These are phyloP conservation scores for Macrolepiota albuminosa DNA, from an alignment of 768 basidiomycete genomes.

Conservation along the genomic window DNA sequence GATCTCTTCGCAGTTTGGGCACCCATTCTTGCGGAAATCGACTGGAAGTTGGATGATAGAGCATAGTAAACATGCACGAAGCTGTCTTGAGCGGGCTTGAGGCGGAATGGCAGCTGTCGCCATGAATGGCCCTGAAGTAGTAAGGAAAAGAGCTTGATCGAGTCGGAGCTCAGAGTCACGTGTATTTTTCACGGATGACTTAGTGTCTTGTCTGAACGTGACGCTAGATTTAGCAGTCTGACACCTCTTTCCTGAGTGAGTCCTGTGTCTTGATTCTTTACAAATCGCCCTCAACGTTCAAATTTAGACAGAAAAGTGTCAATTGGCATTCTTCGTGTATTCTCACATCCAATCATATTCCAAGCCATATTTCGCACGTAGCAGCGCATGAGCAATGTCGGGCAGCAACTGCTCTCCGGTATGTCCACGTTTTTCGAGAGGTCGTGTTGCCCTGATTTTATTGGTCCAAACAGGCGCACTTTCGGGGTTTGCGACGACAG, in stretches of 20 bases:
- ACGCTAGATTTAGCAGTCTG: background rate
- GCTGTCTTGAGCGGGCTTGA: slow-evolving; percentile 62
- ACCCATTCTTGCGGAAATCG: slow-evolving; percentile 84
- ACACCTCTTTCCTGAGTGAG: background rate
- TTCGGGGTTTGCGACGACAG: slow-evolving; percentile 73
- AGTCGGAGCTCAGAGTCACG: background rate
- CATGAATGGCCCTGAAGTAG: background rate
- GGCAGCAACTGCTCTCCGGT: slow-evolving; percentile 65
- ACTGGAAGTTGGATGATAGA: slow-evolving; percentile 80
- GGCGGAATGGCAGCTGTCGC: slow-evolving; percentile 40
- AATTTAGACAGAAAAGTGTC: background rate
- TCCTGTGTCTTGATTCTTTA: background rate
- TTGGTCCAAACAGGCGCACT: slow-evolving; percentile 50
- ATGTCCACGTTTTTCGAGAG: slow-evolving; percentile 9
- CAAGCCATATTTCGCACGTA: background rate
- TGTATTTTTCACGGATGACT: background rate
- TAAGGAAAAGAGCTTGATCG: no score
- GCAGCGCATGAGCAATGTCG: slow-evolving; percentile 58
- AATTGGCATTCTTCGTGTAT: background rate
- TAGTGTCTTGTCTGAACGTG: background rate
- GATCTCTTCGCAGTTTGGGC: slow-evolving; percentile 96
- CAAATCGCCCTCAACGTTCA: background rate
- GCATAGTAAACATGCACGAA: slow-evolving; percentile 91
- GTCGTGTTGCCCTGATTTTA: background rate
- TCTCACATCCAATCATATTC: background rate